These are phyloP conservation scores for Lichenothelia convexa DNA, from an alignment of 495 filamentous ascomycete species.

Conservation along the genomic window DNA sequence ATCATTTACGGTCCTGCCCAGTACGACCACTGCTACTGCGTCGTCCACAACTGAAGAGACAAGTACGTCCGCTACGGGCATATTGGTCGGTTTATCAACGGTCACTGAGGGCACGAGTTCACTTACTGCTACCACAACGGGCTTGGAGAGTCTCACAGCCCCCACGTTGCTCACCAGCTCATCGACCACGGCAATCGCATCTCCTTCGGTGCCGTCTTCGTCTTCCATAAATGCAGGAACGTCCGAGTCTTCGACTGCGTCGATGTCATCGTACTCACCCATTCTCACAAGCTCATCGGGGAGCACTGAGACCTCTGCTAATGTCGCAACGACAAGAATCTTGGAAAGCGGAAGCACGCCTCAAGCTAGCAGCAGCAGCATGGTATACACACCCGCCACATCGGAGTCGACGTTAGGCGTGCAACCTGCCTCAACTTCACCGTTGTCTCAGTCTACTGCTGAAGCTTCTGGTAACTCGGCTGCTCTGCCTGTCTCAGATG, in stretches of 20 bases:
- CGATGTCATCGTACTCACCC: too few species aligned
- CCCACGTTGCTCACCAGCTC: neutral
- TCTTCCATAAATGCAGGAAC: neutral
- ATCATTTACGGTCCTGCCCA: neutral
- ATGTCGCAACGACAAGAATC: neutral
- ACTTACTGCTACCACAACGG: neutral
- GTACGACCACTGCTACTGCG: neutral
- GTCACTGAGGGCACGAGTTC: conserved; percentile 6
- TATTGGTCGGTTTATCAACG: conserved; percentile 9
- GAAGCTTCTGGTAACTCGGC: neutral
- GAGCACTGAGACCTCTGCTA: neutral
- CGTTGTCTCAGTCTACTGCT: neutral
- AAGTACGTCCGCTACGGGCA: conserved; percentile 1
- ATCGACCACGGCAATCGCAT: neutral
- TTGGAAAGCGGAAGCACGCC: neutral
- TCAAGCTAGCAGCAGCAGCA: neutral
- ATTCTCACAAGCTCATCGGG: neutral
- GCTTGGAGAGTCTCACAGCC: neutral
- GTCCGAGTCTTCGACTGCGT: too few species aligned
- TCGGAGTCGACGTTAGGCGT: neutral
- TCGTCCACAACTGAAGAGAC: neutral
- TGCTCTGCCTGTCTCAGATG: neutral
- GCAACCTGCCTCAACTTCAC: neutral
- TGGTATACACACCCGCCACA: neutral
- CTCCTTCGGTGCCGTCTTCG: neutral